phyloP scores from a whole-genome alignment of 768 basidiomycete genomes.

The Boletus bicolor region DNA sequence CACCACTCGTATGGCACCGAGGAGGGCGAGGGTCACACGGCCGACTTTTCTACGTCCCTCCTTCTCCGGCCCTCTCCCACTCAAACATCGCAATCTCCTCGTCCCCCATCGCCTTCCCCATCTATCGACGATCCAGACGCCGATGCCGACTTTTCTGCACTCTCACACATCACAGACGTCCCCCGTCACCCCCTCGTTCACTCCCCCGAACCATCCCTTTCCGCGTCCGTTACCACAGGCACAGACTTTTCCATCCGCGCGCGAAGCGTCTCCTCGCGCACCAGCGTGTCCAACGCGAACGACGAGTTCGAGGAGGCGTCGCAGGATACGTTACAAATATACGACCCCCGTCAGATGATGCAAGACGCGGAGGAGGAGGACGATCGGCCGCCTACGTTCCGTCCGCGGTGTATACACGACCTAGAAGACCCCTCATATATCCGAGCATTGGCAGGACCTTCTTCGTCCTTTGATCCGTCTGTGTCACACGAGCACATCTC shows the following conservation, averaged over 20 bases:
- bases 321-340: conserved; percentile 16
- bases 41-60: conserved; percentile 26
- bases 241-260: conserved; percentile 34
- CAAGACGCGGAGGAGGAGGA: conserved; percentile 30
- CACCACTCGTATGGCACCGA: conserved; percentile 23
- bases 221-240: conserved; percentile 33
- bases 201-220: conserved; percentile 32
- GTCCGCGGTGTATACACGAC: conserved; percentile 55
- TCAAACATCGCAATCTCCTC: background rate
- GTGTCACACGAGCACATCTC: background rate
- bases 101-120: background rate
- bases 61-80: conserved; percentile 23
- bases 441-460: conserved; percentile 8
- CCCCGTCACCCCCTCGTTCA: conserved; percentile 32
- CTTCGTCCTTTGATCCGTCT: conserved; percentile 3
- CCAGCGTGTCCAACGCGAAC: conserved; percentile 16
- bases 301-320: conserved; percentile 12
- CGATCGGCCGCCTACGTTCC: conserved; percentile 25
- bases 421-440: conserved; percentile 38
- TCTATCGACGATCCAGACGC: background rate
- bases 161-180: conserved; percentile 29
- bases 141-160: conserved; percentile 4
- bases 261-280: conserved; percentile 23
- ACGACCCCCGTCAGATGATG: conserved; percentile 25
- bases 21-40: conserved; percentile 6